Evolutionary conservation across 2,329 filamentous ascomycete genomes (phyloP).

Genomic region (Colletotrichum kahawae): DNA sequence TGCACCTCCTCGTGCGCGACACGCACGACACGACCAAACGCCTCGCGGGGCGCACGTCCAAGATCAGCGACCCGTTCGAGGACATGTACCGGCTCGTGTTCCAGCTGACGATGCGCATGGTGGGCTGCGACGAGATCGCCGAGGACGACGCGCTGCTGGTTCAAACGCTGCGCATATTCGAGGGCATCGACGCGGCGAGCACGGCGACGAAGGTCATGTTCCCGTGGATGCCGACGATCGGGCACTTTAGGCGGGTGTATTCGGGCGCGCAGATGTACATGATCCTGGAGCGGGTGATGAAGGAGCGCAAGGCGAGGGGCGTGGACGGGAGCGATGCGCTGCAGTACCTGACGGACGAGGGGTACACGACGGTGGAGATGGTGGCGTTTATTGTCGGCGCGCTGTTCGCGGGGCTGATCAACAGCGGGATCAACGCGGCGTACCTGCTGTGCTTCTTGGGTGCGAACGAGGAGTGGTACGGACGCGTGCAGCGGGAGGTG

Average conservation of each 20-base stretch:
- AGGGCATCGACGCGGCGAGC: slow-evolving; percentile 47
- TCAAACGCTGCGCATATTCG: slow-evolving; percentile 49
- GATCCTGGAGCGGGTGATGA: slow-evolving; percentile 52
- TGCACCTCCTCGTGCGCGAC: slow-evolving; percentile 50
- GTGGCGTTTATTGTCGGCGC: slow-evolving; percentile 56
- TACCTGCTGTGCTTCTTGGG: slow-evolving; percentile 58
- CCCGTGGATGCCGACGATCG: slow-evolving; percentile 53
- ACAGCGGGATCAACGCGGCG: slow-evolving; percentile 59
- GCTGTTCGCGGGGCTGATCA: slow-evolving; percentile 62
- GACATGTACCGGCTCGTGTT: slow-evolving; percentile 58
- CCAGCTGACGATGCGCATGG: slow-evolving; percentile 60
- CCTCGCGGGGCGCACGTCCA: slow-evolving; percentile 29
- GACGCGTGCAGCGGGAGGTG: slow-evolving; percentile 50
- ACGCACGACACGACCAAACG: slow-evolving; percentile 38
- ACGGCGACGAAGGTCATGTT: slow-evolving; percentile 55
- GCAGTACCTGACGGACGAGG: slow-evolving; percentile 58
- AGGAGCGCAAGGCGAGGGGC: slow-evolving; percentile 46
- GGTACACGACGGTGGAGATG: slow-evolving; percentile 47
- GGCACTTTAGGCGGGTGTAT: slow-evolving; percentile 46
- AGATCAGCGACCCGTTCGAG: slow-evolving; percentile 57
- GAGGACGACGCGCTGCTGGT: slow-evolving; percentile 45
- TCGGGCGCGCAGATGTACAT: slow-evolving; percentile 52
- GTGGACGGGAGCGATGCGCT: slow-evolving; percentile 52
- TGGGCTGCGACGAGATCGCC: slow-evolving; percentile 59
- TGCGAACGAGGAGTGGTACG: slow-evolving; percentile 50